phyloP scores from a whole-genome alignment of 495 filamentous ascomycete genomes.

The Lentithecium fluviatile region DNA sequence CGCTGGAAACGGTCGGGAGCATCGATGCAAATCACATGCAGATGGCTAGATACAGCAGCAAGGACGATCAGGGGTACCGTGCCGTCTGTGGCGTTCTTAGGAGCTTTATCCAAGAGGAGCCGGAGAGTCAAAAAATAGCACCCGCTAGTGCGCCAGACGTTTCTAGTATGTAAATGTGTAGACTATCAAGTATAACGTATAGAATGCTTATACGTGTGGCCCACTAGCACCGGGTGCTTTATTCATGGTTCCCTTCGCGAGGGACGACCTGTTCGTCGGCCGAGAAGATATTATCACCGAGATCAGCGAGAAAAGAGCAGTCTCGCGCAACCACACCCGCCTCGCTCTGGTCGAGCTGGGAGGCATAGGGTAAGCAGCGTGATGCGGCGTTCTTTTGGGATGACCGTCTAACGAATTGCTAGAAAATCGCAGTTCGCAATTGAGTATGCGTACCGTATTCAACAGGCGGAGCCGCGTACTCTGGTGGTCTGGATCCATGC shows the following conservation, averaged over 20 bases:
- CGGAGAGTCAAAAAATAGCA: too few relatives aligned
- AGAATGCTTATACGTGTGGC: too few relatives aligned
- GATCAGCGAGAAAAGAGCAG: conserved; percentile 4
- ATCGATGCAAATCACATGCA: too few relatives aligned
- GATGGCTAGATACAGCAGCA: too few relatives aligned
- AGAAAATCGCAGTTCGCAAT: conserved; percentile 25
- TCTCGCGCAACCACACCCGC: conserved; percentile 1
- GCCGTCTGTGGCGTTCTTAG: too few relatives aligned
- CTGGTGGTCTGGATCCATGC: conserved; percentile 23
- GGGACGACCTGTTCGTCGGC: conserved; percentile 21
- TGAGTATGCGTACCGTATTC: conserved; percentile 22
- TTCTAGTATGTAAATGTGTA: too few relatives aligned
- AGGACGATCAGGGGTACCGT: too few relatives aligned
- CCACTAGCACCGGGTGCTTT: background rate
- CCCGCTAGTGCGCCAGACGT: too few relatives aligned
- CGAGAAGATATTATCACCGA: conserved; percentile 16
- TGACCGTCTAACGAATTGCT: background rate
- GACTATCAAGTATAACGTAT: too few relatives aligned
- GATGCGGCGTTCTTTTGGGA: background rate
- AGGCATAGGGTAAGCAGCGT: conserved; percentile 28
- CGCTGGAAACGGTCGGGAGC: too few relatives aligned
- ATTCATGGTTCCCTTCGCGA: conserved; percentile 18
- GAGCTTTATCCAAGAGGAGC: too few relatives aligned
- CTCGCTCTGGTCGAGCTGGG: conserved; percentile 13
- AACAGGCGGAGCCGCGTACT: conserved; percentile 5